Base-by-base conservation (phyloP, 2,329 filamentous ascomycete species). In the Penicillium thymicola region DNA sequence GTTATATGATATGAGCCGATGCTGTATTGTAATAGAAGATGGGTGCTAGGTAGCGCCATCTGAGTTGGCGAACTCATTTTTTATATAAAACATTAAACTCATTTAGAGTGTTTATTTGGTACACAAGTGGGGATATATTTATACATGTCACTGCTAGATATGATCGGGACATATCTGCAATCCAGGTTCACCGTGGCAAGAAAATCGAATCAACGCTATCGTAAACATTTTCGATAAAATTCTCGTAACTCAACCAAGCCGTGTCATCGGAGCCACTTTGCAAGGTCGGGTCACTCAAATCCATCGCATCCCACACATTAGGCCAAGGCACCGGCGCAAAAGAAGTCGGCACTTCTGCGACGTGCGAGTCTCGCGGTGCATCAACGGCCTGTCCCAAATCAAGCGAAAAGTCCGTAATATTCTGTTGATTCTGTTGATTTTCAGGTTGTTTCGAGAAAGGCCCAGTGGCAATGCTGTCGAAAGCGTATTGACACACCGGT, bases 181-280 rank as follows among this genome's bases (percentile, higher is more conserved):
- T 18, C 16, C 16, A 25, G 14, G 30, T 21, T 45, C 40, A 59
- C 16, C 54, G 51, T n/a, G 55, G 41, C 21, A 63, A 51, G 46
- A 68, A 60, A 36, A 65, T 62, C 23, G 58, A 59, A 38, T 68
- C 62, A n/a, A 59, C 59, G 55, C 53, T 66, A 27, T 64, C 63
- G 48, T 68, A 66, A 30, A 67, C 54, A 50, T 67, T 68, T 1
- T 62, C 66, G 9, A 71, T 64, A 38, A 71, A 70, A 25, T 54
- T 66, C 38, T 67, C 63, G 46, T 70, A 70, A 28, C 61, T 69
- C 28, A 61, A 42, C 68, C 68, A 71, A 1, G 67, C 64, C 27
- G 57, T 57, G 47, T 67, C 59, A 45, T 63, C 52, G 10, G 47
- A 42, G 6, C 53, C 42, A 11, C 28, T 41, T 18, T 50, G 62